Base-by-base conservation (phyloP, 495 filamentous ascomycete genomes). In the Xylaria intraflava region DNA sequence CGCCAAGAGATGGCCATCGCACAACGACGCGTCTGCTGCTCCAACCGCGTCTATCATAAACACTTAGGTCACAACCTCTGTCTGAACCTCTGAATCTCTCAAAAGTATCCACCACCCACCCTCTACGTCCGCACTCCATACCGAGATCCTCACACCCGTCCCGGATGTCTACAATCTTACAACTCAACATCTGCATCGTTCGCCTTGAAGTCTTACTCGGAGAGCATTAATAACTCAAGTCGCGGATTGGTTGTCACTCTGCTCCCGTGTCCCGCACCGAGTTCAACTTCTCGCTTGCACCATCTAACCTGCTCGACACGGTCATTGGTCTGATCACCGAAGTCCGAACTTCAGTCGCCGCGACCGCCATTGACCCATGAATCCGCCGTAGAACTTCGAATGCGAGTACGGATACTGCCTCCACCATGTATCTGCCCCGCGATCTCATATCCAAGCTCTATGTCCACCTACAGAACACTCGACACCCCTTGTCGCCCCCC, bases 351-450 rank as follows among this genome's bases (percentile, higher is more conserved):
- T 31, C 20, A 40, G 24, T 30, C 9, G 19, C 46, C 27, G 19
- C 35, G 31, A 51, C 22, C 38, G 19, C 35, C 45, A 26, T 38
- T 51, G 12, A 49, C 17, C 48, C 59, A 66, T 66, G 64, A 66
- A 64, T 62, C 43, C 59, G 22, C 51, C 51, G 46, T 64, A 66
- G 61, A 44, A 31, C 38, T 35, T 72, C 73, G 55, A 78, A 59
- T 43, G 62, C 65, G 56, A 60, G 56, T 46, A 20, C 53, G 55
- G 61, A 61, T 62, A 52, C 61, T 53, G 46, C n/a, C 14, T 16
- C 42, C 55, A 62, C 50, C 54, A 98, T 98, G 93, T 96, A 95
- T 83, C 88, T 98, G 48, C 93, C 93, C 57, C 89, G 94, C 60
- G 75, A 78, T 57, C 83, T 93, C 51, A 85, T 98, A 67, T 85